Percentiles rank a stretch among this genome's conserved stretches.
Evolutionary conservation across 805 yeast species (phyloP).

Genomic region (Zygoascus flipseniorum): DNA sequence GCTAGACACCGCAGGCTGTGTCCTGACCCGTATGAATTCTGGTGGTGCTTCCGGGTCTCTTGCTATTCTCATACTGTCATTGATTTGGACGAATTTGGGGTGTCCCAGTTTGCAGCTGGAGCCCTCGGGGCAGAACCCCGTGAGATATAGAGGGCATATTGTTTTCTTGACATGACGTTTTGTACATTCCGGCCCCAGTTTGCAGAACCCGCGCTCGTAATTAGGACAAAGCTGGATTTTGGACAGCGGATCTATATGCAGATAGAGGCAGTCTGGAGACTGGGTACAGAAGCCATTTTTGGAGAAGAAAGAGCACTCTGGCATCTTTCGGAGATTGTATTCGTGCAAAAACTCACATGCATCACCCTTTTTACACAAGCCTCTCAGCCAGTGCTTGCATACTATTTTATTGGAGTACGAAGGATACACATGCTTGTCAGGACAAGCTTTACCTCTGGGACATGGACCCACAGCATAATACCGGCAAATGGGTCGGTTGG

Average conservation of each 20-base stretch:
- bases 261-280: slow-evolving; percentile 85
- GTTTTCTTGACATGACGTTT: slow-evolving; percentile 71
- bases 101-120: slow-evolving; percentile 70
- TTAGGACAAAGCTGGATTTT: slow-evolving; percentile 83
- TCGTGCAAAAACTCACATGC: slow-evolving; percentile 96
- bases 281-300: slow-evolving; percentile 70
- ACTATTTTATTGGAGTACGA: slow-evolving; percentile 70
- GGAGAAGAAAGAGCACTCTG: slow-evolving; percentile 85
- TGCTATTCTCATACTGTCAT: slow-evolving; percentile 31
- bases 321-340: slow-evolving; percentile 88
- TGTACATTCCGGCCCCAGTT: slow-evolving; percentile 79
- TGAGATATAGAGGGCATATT: slow-evolving; percentile 68
- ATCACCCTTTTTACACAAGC: slow-evolving; percentile 92
- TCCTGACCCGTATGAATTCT: not conserved
- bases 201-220: slow-evolving; percentile 84
- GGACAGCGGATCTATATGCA: slow-evolving; percentile 83
- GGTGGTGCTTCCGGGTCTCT: slow-evolving; percentile 19
- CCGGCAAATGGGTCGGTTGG: slow-evolving; percentile 83
- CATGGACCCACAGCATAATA: slow-evolving; percentile 63
- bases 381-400: slow-evolving; percentile 97
- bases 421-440: slow-evolving; percentile 72
- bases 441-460: slow-evolving; percentile 80
- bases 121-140: slow-evolving; percentile 93
- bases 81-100: slow-evolving; percentile 51
- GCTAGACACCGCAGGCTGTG: not conserved